phyloP scores from a whole-genome alignment of 2,329 filamentous ascomycete species.

The Fusarium musae region DNA sequence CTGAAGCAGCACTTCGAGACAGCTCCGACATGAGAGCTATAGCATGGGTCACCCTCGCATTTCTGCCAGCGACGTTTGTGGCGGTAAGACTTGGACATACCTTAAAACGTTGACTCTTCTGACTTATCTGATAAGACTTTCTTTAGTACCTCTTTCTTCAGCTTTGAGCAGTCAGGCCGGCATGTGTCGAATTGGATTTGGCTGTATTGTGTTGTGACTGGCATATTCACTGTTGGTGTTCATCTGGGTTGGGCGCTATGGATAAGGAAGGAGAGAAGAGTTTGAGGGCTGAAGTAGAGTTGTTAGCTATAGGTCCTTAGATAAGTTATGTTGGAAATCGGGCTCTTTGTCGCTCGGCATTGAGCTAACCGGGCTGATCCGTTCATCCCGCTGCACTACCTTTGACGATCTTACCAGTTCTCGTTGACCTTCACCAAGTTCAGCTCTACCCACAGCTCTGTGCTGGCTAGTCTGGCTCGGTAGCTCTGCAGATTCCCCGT shows the following conservation, averaged over 20 bases:
- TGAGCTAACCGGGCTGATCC: not conserved
- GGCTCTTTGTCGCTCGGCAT: rapidly evolving
- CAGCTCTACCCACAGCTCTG: not conserved
- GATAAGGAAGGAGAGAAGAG: not conserved
- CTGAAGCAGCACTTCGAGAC: rapidly evolving
- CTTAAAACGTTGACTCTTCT: not conserved
- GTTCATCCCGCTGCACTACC: not conserved
- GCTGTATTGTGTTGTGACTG: not conserved
- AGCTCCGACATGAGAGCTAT: not conserved
- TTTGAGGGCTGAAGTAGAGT: not conserved
- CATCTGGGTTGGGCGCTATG: not conserved
- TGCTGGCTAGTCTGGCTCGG: not conserved
- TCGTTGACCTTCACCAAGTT: not conserved
- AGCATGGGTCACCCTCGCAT: not conserved
- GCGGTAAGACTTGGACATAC: rapidly evolving
- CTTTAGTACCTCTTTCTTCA: not conserved
- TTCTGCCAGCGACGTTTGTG: not conserved
- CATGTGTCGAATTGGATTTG: not conserved
- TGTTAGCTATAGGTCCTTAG: rapidly evolving
- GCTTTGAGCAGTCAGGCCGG: not conserved
- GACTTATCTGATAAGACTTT: not conserved
- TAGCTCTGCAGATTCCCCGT: not conserved
- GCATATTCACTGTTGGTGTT: not conserved
- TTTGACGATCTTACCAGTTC: not conserved
- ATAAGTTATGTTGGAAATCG: rapidly evolving